Evolutionary conservation across 176 grass and related monocot species (phyloP).

Genomic region (Eragrostis nindensis): DNA sequence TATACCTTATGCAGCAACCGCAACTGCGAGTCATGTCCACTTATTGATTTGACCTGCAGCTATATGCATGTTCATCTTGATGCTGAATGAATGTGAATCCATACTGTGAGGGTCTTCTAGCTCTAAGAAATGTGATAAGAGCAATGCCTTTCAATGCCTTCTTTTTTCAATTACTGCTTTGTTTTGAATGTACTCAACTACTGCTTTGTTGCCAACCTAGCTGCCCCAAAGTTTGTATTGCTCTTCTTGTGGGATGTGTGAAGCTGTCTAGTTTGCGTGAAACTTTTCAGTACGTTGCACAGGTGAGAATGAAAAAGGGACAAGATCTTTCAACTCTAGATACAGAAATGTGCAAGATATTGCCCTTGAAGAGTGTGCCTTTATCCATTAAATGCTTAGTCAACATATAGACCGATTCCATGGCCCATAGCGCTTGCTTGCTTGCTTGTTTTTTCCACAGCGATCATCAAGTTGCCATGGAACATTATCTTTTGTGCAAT

Average conservation of each 20-base stretch:
- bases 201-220: neutral
- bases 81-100: slow-evolving; percentile 21
- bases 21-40: neutral
- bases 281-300: slow-evolving; percentile 19
- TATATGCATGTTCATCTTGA: slow-evolving; percentile 31
- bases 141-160: slow-evolving; percentile 28
- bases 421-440: slow-evolving; percentile 24
- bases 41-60: slow-evolving; percentile 22
- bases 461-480: slow-evolving; percentile 42
- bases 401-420: slow-evolving; percentile 46
- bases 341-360: slow-evolving; percentile 39
- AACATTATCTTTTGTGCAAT: slow-evolving; percentile 33
- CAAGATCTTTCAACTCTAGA: slow-evolving; percentile 38
- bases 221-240: neutral
- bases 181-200: neutral
- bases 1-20: slow-evolving; percentile 7
- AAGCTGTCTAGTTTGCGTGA: slow-evolving; percentile 9
- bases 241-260: slow-evolving; percentile 6
- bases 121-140: slow-evolving; percentile 22
- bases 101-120: neutral
- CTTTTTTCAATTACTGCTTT: slow-evolving; percentile 9
- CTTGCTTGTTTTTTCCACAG: slow-evolving; percentile 35
- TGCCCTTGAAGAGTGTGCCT: slow-evolving; percentile 49
- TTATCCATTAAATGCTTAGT: slow-evolving; percentile 57
- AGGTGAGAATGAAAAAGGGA: neutral